Base-by-base conservation (phyloP, 176 grass and related monocot species). In the Zizania latifolia region DNA sequence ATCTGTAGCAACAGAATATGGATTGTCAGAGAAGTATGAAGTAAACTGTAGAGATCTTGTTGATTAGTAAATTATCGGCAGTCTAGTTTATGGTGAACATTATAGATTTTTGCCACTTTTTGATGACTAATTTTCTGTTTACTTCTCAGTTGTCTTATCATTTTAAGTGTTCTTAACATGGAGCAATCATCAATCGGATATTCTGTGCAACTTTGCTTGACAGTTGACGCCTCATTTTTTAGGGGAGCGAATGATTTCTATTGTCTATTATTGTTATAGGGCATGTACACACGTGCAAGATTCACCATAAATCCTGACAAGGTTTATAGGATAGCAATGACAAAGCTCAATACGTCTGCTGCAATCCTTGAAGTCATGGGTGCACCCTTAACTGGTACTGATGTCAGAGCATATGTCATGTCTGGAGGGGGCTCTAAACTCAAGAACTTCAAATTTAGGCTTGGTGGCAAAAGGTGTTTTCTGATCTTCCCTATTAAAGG, bases 401-500 rank as follows among this genome's bases (percentile, higher is more conserved):
- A 94, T 16, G 84, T 88, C 45, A 87, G 95, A 83, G 95, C 95
- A 64, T 98, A 88, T 66, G 75, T 98, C 31, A 92, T 94, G 84
- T 94, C 91, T 81, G 95, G 95, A 77, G 89, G 95, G 40, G 88
- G 86, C 0, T 86, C 89, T 41, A 98, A 93, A 83, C 57, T 98
- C 14, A 98, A 94, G 75, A 78, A 94, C 71, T 94, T 98, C 56
- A 94, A 94, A 75, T 71, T 98, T 35, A 92, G 74, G 67, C 48
- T 98, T 60, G 91, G 84, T 45, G 68, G 84, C 30, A 92, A 90
- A 40, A 81, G 91, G 26, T 98, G 95, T 69, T 98, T 98, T 74
- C 86, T 98, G 65, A 92, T 98, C 57, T 98, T 98, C 78, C 95
- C 91, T 6, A 86, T 98, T 58, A 91, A 83, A 83, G 95, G 95